Base-by-base conservation (phyloP, 495 filamentous ascomycete species). In the Bacidia rubella region DNA sequence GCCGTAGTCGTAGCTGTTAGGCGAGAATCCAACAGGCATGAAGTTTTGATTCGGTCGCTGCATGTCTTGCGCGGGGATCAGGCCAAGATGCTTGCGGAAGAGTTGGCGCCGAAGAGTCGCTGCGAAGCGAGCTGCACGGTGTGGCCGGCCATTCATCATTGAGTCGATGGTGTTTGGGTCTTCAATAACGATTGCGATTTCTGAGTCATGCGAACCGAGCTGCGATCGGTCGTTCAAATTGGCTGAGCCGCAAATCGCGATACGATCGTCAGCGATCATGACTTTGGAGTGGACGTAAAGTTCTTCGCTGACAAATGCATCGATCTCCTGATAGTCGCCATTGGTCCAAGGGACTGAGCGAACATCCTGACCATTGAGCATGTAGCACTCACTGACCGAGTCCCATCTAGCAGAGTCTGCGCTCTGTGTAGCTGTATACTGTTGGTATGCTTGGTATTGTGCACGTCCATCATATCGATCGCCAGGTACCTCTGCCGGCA, bases 161-260 rank as follows among this genome's bases (percentile, higher is more conserved):
- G 80, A 82, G 11, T 78, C 72, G 3, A 95, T 64, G 0, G 79
- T 74, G 1, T 79, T 81, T 2, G 75, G 79, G 65, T 95, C 90
- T 61, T 89, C 81, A 57, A 93, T 80, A 39, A 88, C 66, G 49
- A 87, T 73, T n/a, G 85, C 85, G 55, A 90, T 87, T 55, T 90
- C 85, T 3, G 81, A 86, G 66, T 94, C 87, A 67, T 92, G 87
- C 51, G 76, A 73, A 17, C 90, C 90, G 15, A 95, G 75, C 65
- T 97, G 90, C 20, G 85, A 90, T 56, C 90, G 85, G 67, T 97
- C 90, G 68, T 97, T 97, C 40, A 97, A 67, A 66, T 97, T 97
- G 29, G 90, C 90, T 0, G 85, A 90, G 46, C 90, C 90, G 67
- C 85, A 87, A 63, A 97, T 90, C 25, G 88, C 90, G 47, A 87